phyloP scores from a whole-genome alignment of 73 alveolate genomes.

The Halteria grandinella region DNA sequence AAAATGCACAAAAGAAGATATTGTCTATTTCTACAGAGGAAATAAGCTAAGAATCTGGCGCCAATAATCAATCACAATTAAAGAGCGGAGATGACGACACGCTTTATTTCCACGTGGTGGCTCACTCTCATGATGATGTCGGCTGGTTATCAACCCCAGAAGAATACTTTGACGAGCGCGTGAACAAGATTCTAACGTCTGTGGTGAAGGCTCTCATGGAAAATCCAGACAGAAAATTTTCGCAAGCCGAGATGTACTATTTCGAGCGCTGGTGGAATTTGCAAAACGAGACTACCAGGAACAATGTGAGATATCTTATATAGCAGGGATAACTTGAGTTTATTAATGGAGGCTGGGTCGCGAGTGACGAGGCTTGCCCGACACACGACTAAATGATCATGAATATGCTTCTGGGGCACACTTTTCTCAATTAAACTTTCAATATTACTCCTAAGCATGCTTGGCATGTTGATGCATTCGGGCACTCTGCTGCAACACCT shows the following conservation, averaged over 20 bases:
- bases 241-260: slow-evolving; percentile 87
- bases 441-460: slow-evolving; percentile 14
- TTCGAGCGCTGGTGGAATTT: slow-evolving; percentile 87
- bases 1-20: too few relatives aligned
- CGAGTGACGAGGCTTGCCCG: slow-evolving; percentile 91
- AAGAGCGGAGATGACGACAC: too few relatives aligned
- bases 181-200: slow-evolving; percentile 47
- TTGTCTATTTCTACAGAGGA: too few relatives aligned
- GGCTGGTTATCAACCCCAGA: slow-evolving; percentile 91
- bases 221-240: slow-evolving; percentile 74
- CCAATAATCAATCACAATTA: too few relatives aligned
- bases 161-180: slow-evolving; percentile 65
- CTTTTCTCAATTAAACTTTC: slow-evolving; percentile 17
- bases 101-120: slow-evolving; percentile 83
- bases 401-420: slow-evolving; percentile 16
- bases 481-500: slow-evolving; percentile 35
- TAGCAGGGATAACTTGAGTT: slow-evolving; percentile 83
- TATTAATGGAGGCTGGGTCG: slow-evolving; percentile 93
- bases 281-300: slow-evolving; percentile 71
- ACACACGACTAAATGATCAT: slow-evolving; percentile 7
- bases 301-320: slow-evolving; percentile 74
- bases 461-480: slow-evolving; percentile 49
- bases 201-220: slow-evolving; percentile 44
- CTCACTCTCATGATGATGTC: slow-evolving; percentile 92
- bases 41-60: too few relatives aligned